These are phyloP conservation scores for Russula griseocarnosa DNA, from an alignment of 768 basidiomycete species.

Conservation along the genomic window DNA sequence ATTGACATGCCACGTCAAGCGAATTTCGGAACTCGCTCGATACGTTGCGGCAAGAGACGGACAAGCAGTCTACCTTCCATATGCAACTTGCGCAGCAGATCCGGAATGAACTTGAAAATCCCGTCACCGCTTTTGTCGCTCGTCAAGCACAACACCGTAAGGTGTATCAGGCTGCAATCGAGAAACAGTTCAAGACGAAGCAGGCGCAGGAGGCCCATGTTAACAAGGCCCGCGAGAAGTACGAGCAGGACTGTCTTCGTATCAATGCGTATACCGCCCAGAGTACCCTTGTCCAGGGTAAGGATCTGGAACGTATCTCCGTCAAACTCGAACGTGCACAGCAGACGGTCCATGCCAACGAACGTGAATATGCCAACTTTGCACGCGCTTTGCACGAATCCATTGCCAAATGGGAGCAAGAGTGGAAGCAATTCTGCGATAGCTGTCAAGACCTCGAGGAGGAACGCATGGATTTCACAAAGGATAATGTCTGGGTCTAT, in stretches of 20 bases:
- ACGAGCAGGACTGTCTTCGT: slow-evolving; percentile 85
- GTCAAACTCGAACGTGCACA: slow-evolving; percentile 84
- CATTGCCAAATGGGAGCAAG: slow-evolving; percentile 79
- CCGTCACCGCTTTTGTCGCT: slow-evolving; percentile 53
- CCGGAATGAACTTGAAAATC: slow-evolving; percentile 68
- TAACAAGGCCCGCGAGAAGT: slow-evolving; percentile 85
- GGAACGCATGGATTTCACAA: slow-evolving; percentile 89
- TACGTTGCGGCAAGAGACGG: slow-evolving; percentile 77
- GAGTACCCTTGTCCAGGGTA: slow-evolving; percentile 85
- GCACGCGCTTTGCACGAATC: slow-evolving; percentile 76
- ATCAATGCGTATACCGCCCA: slow-evolving; percentile 96
- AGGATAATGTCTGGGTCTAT: slow-evolving; percentile 93
- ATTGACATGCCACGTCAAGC: slow-evolving; percentile 39
- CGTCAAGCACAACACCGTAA: slow-evolving; percentile 73
- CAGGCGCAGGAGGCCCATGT: slow-evolving; percentile 84
- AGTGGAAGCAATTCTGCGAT: slow-evolving; percentile 95
- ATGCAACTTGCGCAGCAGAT: slow-evolving; percentile 69
- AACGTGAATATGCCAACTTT: slow-evolving; percentile 89
- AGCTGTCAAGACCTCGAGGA: slow-evolving; percentile 95
- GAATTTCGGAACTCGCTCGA: slow-evolving; percentile 80
- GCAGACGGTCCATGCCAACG: slow-evolving; percentile 85
- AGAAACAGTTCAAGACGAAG: slow-evolving; percentile 89
- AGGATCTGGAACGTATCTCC: slow-evolving; percentile 86
- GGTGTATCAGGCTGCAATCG: slow-evolving; percentile 66
- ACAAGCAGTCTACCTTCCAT: slow-evolving; percentile 73